Evolutionary conservation across 1,284 basidiomycete genomes (phyloP).

Genomic region (Sporisorium exsertum): DNA sequence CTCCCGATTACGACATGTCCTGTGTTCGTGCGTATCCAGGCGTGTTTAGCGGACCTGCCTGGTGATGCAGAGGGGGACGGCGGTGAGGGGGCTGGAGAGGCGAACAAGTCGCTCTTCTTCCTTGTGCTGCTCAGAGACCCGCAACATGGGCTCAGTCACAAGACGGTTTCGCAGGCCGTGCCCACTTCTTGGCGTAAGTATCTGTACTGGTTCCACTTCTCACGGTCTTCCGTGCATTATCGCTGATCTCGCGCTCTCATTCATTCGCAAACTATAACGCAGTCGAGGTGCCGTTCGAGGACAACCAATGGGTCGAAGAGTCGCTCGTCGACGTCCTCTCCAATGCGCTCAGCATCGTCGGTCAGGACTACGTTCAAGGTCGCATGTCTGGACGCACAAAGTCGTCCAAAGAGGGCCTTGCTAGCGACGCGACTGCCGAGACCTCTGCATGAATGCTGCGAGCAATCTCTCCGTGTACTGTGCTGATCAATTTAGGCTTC

Average conservation of each 20-base stretch:
- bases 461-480: background rate
- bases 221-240: too few relatives aligned
- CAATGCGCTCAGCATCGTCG: slow-evolving; percentile 60
- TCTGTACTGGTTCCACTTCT: background rate
- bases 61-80: slow-evolving; percentile 10
- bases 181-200: slow-evolving; percentile 64
- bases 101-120: slow-evolving; percentile 58
- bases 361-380: slow-evolving; percentile 63
- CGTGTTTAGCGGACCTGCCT: slow-evolving; percentile 69
- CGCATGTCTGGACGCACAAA: slow-evolving; percentile 52
- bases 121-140: slow-evolving; percentile 63
- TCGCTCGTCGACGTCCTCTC: slow-evolving; percentile 65
- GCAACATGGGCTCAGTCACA: slow-evolving; percentile 59
- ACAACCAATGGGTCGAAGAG: slow-evolving; percentile 68
- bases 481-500: background rate
- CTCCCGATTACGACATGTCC: slow-evolving; percentile 86
- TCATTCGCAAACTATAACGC: slow-evolving; percentile 6
- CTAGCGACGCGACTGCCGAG: slow-evolving; percentile 5
- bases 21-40: slow-evolving; percentile 93
- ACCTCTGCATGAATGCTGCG: background rate
- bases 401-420: slow-evolving; percentile 47
- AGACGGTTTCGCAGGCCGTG: slow-evolving; percentile 62
- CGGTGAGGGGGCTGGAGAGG: slow-evolving; percentile 12
- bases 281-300: slow-evolving; percentile 62
- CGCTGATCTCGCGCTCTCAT: slow-evolving; percentile 5